Conservation (phyloP, 306 rosid genomes). For the Vigna hirtella region DNA sequence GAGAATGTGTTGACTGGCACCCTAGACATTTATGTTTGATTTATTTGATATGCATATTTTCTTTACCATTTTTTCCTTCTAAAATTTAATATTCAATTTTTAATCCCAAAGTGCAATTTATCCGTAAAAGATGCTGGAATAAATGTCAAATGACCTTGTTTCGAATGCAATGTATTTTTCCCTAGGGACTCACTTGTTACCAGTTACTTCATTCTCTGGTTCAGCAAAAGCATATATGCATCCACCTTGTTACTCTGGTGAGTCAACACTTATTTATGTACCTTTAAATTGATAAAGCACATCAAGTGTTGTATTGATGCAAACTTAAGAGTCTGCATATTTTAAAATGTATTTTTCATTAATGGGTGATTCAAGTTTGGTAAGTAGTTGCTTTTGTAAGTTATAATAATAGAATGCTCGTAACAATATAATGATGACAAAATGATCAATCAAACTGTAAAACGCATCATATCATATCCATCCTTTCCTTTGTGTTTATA, state of each 20-base stretch:
- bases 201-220: conserved; percentile 86
- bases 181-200: conserved; percentile 81
- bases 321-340: conserved; percentile 15
- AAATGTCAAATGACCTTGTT: conserved; percentile 31
- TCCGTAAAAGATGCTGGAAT: conserved; percentile 21
- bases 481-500: conserved; percentile 4
- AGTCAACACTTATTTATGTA: conserved; percentile 48
- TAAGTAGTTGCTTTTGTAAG: conserved; percentile 4
- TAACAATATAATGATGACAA: neutral
- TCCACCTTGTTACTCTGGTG: conserved; percentile 85
- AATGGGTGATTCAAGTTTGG: conserved; percentile 12
- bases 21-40: conserved; percentile 25
- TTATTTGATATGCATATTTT: conserved; percentile 19
- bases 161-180: conserved; percentile 39
- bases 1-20: conserved; percentile 21
- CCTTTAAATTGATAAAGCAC: conserved; percentile 32
- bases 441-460: conserved; percentile 1
- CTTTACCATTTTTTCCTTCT: neutral
- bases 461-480: neutral
- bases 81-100: conserved; percentile 25
- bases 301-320: conserved; percentile 25
- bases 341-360: conserved; percentile 17
- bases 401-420: neutral
- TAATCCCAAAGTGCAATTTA: conserved; percentile 26
- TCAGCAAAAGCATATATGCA: conserved; percentile 83